These are phyloP conservation scores for Crithidia bombi DNA, from an alignment of 208 protist genomes.

Conservation along the genomic window DNA sequence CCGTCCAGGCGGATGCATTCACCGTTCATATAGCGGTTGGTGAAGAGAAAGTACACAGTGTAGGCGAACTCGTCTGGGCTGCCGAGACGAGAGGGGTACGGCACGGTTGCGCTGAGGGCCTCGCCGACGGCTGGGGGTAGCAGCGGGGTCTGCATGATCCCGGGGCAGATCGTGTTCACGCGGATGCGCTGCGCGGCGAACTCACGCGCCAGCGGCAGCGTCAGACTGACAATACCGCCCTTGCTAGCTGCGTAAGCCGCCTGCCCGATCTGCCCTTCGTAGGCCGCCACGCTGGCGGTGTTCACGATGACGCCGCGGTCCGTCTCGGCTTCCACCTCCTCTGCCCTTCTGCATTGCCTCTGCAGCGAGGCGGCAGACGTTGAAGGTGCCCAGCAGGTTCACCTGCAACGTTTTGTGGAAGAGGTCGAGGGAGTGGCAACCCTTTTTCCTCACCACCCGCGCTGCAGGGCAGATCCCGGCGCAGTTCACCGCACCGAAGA, in stretches of 20 bases:
- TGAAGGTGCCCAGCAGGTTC: slow-evolving; percentile 85
- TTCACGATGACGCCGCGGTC: slow-evolving; percentile 89
- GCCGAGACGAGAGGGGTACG: slow-evolving; percentile 68
- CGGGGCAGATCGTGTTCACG: slow-evolving; percentile 77
- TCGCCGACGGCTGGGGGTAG: slow-evolving; percentile 35
- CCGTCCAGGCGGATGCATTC: slow-evolving; percentile 58
- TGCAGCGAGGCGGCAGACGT: slow-evolving; percentile 66
- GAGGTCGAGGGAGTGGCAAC: slow-evolving; percentile 47
- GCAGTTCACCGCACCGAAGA: slow-evolving; percentile 81
- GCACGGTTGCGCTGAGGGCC: slow-evolving; percentile 49
- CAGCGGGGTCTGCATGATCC: slow-evolving; percentile 83
- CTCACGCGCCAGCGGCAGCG: slow-evolving; percentile 74
- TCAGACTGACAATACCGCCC: slow-evolving; percentile 73
- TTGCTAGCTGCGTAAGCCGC: slow-evolving; percentile 83
- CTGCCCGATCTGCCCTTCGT: slow-evolving; percentile 91
- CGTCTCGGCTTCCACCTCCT: slow-evolving; percentile 16
- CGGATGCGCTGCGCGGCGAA: slow-evolving; percentile 65
- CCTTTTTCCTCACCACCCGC: slow-evolving; percentile 45
- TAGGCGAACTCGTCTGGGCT: slow-evolving; percentile 72
- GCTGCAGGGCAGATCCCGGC: slow-evolving; percentile 55
- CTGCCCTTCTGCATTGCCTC: slow-evolving; percentile 49
- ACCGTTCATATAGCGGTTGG: slow-evolving; percentile 84
- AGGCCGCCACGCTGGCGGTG: slow-evolving; percentile 75
- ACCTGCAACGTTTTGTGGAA: slow-evolving; percentile 67
- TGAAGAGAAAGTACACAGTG: slow-evolving; percentile 63